phyloP scores from a whole-genome alignment of 495 filamentous ascomycete species.

The Penicillium bovifimosum region DNA sequence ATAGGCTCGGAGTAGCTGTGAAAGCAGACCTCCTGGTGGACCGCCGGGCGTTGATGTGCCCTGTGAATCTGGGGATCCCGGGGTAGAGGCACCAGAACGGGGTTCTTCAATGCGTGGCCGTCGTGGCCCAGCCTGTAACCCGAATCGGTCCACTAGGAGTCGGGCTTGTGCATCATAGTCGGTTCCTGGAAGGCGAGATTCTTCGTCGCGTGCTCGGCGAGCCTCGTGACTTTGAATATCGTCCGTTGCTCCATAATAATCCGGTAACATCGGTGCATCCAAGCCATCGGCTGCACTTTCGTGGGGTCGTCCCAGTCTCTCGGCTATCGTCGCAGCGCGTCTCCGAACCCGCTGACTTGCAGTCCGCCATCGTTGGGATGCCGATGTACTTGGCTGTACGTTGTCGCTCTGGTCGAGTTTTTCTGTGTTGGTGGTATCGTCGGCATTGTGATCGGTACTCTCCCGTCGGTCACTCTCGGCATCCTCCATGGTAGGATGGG shows the following conservation, averaged over 20 bases:
- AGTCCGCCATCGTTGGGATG: slow-evolving; percentile 20
- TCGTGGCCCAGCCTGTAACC: slow-evolving; percentile 5
- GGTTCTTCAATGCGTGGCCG: slow-evolving; percentile 5
- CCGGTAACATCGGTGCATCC: slow-evolving; percentile 21
- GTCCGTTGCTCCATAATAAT: slow-evolving; percentile 27
- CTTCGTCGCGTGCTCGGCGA: slow-evolving; percentile 17
- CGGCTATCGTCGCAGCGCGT: slow-evolving; percentile 18
- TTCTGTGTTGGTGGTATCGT: slow-evolving; percentile 3
- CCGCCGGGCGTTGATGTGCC: slow-evolving; percentile 17
- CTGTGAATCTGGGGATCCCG: slow-evolving; percentile 19
- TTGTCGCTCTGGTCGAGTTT: slow-evolving; percentile 1
- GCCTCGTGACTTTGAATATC: slow-evolving; percentile 20
- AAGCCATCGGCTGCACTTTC: slow-evolving; percentile 25
- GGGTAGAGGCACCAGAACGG: slow-evolving; percentile 7
- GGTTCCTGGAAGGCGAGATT: slow-evolving; percentile 2
- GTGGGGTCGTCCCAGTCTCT: slow-evolving; percentile 23
- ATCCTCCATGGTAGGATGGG: slow-evolving; percentile 6
- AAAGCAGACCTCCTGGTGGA: slow-evolving; percentile 19
- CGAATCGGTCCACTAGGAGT: slow-evolving; percentile 20
- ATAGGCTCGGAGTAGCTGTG: slow-evolving; percentile 27
- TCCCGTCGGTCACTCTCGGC: slow-evolving; percentile 5
- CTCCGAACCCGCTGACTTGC: slow-evolving; percentile 19
- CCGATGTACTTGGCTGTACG: slow-evolving; percentile 9
- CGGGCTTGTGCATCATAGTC: slow-evolving; percentile 24
- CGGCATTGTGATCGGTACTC: neutral